Percentiles rank a stretch among this genome's conserved stretches.
These are phyloP conservation scores for Thelonectria olida DNA, from an alignment of 2,329 filamentous ascomycete species.

Conservation along the genomic window DNA sequence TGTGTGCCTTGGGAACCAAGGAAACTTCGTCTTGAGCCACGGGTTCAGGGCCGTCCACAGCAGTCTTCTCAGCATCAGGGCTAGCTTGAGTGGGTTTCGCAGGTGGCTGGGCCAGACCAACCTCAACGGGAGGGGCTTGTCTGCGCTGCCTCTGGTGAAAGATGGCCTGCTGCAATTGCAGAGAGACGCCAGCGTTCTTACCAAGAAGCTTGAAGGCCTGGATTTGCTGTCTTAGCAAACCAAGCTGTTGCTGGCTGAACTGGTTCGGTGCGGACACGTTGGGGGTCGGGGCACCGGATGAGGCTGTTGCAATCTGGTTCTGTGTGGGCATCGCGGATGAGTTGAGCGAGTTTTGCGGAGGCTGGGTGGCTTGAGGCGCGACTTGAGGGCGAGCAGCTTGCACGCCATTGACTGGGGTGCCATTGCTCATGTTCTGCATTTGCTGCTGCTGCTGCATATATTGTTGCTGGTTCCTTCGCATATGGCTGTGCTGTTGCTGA, in stretches of 20 bases:
- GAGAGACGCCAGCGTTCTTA: conserved; percentile 85
- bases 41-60: conserved; percentile 49
- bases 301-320: conserved; percentile 42
- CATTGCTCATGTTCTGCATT: conserved; percentile 66
- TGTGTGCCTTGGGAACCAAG: conserved; percentile 53
- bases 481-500: conserved; percentile 70
- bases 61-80: conserved; percentile 48
- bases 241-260: conserved; percentile 82
- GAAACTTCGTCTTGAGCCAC: conserved; percentile 44
- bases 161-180: conserved; percentile 81
- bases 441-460: conserved; percentile 54
- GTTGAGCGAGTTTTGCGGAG: conserved; percentile 47
- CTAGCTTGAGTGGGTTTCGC: conserved; percentile 42
- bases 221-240: conserved; percentile 84
- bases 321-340: conserved; percentile 51
- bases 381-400: conserved; percentile 51
- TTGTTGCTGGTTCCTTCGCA: conserved; percentile 59
- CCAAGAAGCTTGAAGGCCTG: conserved; percentile 89
- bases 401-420: conserved; percentile 59
- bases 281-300: conserved; percentile 44
- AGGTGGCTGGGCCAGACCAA: conserved; percentile 49
- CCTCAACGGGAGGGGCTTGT: conserved; percentile 60
- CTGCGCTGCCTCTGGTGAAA: conserved; percentile 79
- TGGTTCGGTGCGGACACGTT: conserved; percentile 57
- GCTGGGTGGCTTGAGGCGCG: conserved; percentile 43